Conservation (phyloP, 768 basidiomycete genomes). For the Macrolepiota dolichaula region DNA sequence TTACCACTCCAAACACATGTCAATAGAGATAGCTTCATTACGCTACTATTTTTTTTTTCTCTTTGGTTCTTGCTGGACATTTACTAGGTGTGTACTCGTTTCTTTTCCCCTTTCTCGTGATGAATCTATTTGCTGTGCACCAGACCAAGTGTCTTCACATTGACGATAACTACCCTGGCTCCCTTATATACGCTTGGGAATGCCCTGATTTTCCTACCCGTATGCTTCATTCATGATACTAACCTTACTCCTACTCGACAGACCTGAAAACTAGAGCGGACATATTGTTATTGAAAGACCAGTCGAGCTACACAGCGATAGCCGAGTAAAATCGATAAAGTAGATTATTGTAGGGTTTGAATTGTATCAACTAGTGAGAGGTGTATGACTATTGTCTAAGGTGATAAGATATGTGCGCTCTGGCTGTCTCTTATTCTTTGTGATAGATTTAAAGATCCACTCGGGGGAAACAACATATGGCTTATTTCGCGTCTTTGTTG, state of each 20-base stretch:
- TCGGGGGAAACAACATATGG: constrained; percentile 69
- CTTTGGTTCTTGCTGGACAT: background rate
- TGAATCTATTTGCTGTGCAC: constrained; percentile 54
- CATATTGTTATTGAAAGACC: too few relatives aligned
- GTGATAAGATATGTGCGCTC: constrained; percentile 60
- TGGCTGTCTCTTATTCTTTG: constrained; percentile 51
- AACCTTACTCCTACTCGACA: background rate
- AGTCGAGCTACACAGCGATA: too few relatives aligned
- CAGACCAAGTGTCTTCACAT: constrained; percentile 46
- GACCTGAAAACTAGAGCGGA: too few relatives aligned
- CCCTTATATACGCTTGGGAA: constrained; percentile 47
- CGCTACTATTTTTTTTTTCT: background rate
- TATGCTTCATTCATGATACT: background rate
- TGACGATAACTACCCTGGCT: constrained; percentile 46
- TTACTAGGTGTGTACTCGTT: constrained; percentile 20
- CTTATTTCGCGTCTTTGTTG: constrained; percentile 42
- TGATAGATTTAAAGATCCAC: constrained; percentile 71
- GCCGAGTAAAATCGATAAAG: too few relatives aligned
- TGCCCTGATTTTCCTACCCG: constrained; percentile 36
- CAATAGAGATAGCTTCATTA: constrained; percentile 4
- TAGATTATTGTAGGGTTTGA: too few relatives aligned
- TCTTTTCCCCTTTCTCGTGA: constrained; percentile 27
- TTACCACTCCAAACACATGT: constrained; percentile 4
- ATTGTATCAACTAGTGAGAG: background rate
- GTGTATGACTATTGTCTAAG: constrained; percentile 31